Conservation (phyloP, 164 flowering plant genomes). For the Chloranthus sessilifolius region DNA sequence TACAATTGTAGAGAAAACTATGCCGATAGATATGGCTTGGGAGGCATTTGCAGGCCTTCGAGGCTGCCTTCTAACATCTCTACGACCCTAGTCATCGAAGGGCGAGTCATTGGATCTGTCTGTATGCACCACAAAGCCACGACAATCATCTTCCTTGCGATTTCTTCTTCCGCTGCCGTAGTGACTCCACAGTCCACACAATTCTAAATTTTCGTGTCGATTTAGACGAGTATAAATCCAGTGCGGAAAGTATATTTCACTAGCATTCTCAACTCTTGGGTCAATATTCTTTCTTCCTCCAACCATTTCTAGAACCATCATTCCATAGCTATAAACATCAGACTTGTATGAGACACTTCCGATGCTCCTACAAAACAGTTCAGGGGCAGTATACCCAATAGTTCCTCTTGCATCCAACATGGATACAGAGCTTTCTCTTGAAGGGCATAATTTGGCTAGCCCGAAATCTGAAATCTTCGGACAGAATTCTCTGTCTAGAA, state of each 20-base stretch:
- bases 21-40: constrained; percentile 6
- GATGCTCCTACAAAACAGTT: constrained; percentile 4
- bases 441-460: constrained; percentile 4
- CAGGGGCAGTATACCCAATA: constrained; percentile 7
- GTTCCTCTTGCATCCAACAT: constrained; percentile 9
- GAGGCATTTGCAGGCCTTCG: constrained; percentile 4
- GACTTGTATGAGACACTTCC: constrained; percentile 7
- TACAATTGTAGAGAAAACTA: no score
- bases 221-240: constrained; percentile 10
- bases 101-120: constrained; percentile 6
- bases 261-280: not conserved
- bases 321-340: constrained; percentile 11
- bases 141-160: constrained; percentile 2
- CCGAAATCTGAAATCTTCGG: constrained; percentile 17
- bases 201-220: not conserved
- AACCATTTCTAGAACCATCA: constrained; percentile 11
- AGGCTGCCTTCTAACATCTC: constrained; percentile 12
- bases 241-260: constrained; percentile 7
- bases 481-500: constrained; percentile 1
- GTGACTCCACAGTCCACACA: not conserved
- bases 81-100: constrained; percentile 10
- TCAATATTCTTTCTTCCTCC: constrained; percentile 4
- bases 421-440: not conserved
- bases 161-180: not conserved
- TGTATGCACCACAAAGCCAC: constrained; percentile 10